Percentiles rank a stretch among this genome's conserved stretches.
Evolutionary conservation across 2,329 filamentous ascomycete genomes (phyloP).

Genomic region (Metarhizium guizhouense): DNA sequence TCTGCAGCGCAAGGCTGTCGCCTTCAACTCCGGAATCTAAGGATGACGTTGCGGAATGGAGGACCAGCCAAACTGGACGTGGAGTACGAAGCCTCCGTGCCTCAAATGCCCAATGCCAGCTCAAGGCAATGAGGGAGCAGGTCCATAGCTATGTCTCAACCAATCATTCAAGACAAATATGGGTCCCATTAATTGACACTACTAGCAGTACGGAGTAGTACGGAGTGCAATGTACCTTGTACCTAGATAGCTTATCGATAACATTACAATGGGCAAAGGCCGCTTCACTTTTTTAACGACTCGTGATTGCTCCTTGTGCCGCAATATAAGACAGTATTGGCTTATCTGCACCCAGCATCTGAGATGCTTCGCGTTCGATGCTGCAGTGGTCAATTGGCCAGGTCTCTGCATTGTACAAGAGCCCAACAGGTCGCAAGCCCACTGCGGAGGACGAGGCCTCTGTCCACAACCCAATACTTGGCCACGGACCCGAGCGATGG

Average conservation of each 20-base stretch:
- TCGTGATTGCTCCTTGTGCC: not conserved
- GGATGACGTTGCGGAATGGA: conserved; percentile 6
- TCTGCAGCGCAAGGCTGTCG: conserved; percentile 17
- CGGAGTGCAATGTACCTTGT: not conserved
- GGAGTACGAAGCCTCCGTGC: not conserved
- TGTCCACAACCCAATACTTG: conserved; percentile 1
- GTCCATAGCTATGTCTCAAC: not conserved
- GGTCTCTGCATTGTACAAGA: not conserved
- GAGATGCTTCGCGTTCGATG: conserved; percentile 22
- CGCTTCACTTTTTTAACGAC: not conserved
- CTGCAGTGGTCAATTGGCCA: conserved; percentile 10
- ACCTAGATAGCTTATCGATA: conserved; percentile 1
- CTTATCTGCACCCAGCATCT: not conserved
- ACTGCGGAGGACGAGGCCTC: not conserved
- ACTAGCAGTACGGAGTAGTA: not conserved
- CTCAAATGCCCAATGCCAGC: not conserved
- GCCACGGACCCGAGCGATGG: not conserved
- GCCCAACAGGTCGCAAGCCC: not conserved
- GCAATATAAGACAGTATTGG: not conserved
- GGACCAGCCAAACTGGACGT: not conserved
- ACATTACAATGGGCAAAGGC: not conserved
- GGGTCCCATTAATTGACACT: not conserved
- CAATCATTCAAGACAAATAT: not conserved
- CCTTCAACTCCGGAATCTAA: conserved; percentile 8
- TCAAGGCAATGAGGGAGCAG: no score